phyloP scores from a whole-genome alignment of 1,284 basidiomycete species.

The Moesziomyces sp. region DNA sequence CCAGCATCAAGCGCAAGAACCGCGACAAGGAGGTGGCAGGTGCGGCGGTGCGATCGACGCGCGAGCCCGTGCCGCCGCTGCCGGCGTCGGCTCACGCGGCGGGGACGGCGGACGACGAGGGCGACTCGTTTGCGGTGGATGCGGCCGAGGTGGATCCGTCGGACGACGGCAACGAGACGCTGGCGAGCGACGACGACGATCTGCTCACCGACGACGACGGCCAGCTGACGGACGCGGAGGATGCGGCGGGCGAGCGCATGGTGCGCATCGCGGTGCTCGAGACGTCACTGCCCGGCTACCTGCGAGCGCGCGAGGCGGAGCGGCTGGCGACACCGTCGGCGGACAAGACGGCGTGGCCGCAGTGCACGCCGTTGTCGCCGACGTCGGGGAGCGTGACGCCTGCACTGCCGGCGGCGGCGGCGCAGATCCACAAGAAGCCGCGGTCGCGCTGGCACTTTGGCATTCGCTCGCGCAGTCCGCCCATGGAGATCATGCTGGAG shows the following conservation, averaged over 20 bases:
- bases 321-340: conserved; percentile 35
- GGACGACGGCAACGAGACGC: conserved; percentile 55
- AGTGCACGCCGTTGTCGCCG: conserved; percentile 29
- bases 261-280: conserved; percentile 55
- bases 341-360: conserved; percentile 43
- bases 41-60: conserved; percentile 4
- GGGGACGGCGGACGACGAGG: conserved; percentile 26
- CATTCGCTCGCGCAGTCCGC: conserved; percentile 90
- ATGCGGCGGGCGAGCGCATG: conserved; percentile 32
- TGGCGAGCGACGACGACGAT: conserved; percentile 55
- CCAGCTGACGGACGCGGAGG: conserved; percentile 45
- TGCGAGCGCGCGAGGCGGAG: conserved; percentile 38
- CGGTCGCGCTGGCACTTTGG: conserved; percentile 91
- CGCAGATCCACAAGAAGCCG: conserved; percentile 45
- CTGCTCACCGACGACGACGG: conserved; percentile 54
- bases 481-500: conserved; percentile 99
- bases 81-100: conserved; percentile 17
- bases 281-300: conserved; percentile 48
- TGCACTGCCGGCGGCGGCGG: conserved; percentile 19
- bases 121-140: conserved; percentile 29
- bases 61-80: conserved; percentile 25
- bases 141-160: conserved; percentile 48
- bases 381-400: conserved; percentile 8
- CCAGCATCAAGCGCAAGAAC: conserved; percentile 49
- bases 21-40: conserved; percentile 19